Base-by-base conservation (phyloP, 768 basidiomycete genomes). In the Flagelloscypha sp. region DNA sequence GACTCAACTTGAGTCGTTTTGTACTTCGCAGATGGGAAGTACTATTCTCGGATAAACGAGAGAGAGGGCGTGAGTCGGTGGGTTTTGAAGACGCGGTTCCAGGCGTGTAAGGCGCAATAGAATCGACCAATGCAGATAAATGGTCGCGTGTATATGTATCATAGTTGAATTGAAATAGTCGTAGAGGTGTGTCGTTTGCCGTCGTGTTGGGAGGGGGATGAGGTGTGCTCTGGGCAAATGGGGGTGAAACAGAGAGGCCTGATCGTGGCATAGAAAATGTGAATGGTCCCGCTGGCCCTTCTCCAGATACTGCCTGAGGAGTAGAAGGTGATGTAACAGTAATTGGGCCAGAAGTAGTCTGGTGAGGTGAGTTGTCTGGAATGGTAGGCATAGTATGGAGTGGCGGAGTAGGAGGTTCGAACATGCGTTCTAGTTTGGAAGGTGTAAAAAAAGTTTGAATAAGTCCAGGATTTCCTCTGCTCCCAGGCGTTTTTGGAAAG, bases 101-200 rank as follows among this genome's bases (percentile, higher is more conserved):
- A 10, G 76, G 74, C 0, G 79, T 76, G 43, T 83, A 79, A 25
- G 83, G 63, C n/a, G 88, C 90, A 41, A 97, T 93, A 2, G 89
- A 87, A 46, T 95, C 93, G 2, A 94, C 90, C 60, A 98, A 74
- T 0, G 86, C 89, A 2, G 88, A 89, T 27, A 98, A 74, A 52
- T 95, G 89, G 15, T 94, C 86, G 28, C 90, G 76, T 1, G 94
- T 99, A 52, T 86, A 93, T 0, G 94, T 97, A 56, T 99, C 94
- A 51, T 97, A 98, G 45, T 89, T 80, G 34, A 92, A 85, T 50
- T 90, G 84, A 60, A 98, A 97, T 24, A 97, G 69, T 9, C 82
- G 79, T 8, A 90, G 72, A 19, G 79, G 78, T 2, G 85, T 78
- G 50, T 88, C 85, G 18, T 79, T 82, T 18, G 59, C 27, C 21